These are phyloP conservation scores for Solanum rostratum DNA, from an alignment of 257 asterid genomes.

Conservation along the genomic window DNA sequence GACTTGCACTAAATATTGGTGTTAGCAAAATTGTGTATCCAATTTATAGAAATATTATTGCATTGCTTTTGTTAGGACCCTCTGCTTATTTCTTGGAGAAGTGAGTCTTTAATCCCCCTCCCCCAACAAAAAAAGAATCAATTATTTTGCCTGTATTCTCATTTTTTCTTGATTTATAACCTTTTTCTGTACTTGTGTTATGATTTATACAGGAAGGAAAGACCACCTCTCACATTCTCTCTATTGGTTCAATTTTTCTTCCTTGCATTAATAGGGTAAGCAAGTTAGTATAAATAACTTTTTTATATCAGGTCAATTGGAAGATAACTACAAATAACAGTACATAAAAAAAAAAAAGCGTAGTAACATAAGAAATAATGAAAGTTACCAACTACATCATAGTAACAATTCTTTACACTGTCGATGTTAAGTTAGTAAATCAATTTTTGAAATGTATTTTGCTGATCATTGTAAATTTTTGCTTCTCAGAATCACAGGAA, in stretches of 20 bases:
- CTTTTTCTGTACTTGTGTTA: background rate
- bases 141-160: background rate
- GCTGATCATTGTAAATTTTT: background rate
- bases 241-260: slow-evolving; percentile 66
- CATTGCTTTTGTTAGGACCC: slow-evolving; percentile 60
- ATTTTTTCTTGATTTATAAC: background rate
- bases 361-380: background rate
- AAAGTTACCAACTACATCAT: background rate
- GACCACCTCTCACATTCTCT: slow-evolving; percentile 76
- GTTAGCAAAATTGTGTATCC: slow-evolving; percentile 86
- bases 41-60: slow-evolving; percentile 68
- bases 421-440: background rate
- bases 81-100: slow-evolving; percentile 70
- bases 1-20: slow-evolving; percentile 79
- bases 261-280: slow-evolving; percentile 72
- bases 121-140: background rate
- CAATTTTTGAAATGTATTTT: background rate
- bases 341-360: background rate
- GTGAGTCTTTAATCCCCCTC: slow-evolving; percentile 28
- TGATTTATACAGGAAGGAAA: slow-evolving; percentile 49
- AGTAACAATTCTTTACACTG: background rate
- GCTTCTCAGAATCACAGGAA: slow-evolving; percentile 58
- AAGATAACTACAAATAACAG: background rate
- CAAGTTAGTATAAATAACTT: background rate
- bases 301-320: background rate